Conservation (phyloP, 2,329 filamentous ascomycete species). For the Leptographium galeiforme region DNA sequence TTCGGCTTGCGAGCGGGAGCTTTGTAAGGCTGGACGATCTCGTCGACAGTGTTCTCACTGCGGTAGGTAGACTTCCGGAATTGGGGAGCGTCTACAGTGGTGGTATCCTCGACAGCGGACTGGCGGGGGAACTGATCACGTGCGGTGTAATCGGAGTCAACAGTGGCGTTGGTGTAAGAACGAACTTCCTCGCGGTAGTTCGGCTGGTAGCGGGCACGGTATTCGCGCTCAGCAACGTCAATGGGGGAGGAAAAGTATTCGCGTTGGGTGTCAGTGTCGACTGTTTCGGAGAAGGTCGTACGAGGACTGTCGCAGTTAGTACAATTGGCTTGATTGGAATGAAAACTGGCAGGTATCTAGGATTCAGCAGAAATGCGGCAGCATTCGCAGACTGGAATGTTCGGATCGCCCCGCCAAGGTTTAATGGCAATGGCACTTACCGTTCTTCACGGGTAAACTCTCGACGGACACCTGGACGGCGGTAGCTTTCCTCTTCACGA, state of each 20-base stretch:
- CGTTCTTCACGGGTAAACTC: conserved; percentile 41
- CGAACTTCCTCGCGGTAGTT: conserved; percentile 26
- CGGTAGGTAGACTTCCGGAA: conserved; percentile 24
- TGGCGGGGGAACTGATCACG: conserved; percentile 22
- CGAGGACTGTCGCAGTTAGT: conserved; percentile 19
- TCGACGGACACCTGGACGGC: conserved; percentile 53
- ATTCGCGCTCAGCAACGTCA: conserved; percentile 53
- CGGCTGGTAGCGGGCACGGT: conserved; percentile 47
- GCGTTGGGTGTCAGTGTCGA: conserved; percentile 47
- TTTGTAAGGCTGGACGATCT: conserved; percentile 40
- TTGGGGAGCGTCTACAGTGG: conserved; percentile 36
- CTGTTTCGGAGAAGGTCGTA: conserved; percentile 42
- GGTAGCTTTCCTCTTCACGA: conserved; percentile 63
- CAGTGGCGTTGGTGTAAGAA: conserved; percentile 21
- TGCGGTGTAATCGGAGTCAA: conserved; percentile 19
- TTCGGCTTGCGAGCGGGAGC: conserved; percentile 28
- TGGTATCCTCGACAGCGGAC: conserved; percentile 39
- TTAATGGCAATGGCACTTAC: conserved; percentile 26
- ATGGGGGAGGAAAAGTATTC: conserved; percentile 36
- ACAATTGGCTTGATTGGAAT: conserved; percentile 1
- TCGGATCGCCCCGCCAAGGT: conserved; percentile 1
- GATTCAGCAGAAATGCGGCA: too few species aligned
- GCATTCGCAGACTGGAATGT: not conserved
- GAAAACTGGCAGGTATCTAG: not conserved
- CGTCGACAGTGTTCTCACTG: conserved; percentile 48